Evolutionary conservation across 2,329 filamentous ascomycete species (phyloP).

Genomic region (Colletotrichum sp.): DNA sequence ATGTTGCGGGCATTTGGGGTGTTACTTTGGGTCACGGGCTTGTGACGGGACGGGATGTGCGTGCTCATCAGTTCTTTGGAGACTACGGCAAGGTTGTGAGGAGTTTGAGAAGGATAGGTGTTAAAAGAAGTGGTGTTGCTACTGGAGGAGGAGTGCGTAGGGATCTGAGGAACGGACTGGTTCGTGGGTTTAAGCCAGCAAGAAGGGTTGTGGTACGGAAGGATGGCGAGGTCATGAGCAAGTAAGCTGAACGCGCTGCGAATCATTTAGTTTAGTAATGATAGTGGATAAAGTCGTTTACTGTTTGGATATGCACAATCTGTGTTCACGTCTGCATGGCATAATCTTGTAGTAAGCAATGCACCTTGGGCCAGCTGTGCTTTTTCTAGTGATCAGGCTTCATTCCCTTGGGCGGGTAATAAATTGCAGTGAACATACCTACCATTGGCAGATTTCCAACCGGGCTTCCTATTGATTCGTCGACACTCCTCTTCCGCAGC

Average conservation of each 20-base stretch:
- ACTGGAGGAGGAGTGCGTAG: slow-evolving; percentile 48
- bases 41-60: slow-evolving; percentile 38
- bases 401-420: too few species aligned
- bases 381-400: too few species aligned
- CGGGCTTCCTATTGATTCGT: too few species aligned
- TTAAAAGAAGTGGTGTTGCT: slow-evolving; percentile 43
- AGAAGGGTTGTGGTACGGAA: not conserved
- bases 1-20: slow-evolving; percentile 52
- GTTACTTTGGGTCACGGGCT: slow-evolving; percentile 66
- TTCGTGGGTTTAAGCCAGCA: slow-evolving; percentile 36
- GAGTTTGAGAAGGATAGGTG: slow-evolving; percentile 37
- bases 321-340: too few species aligned
- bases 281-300: too few species aligned
- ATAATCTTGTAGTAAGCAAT: too few species aligned
- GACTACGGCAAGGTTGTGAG: slow-evolving; percentile 49
- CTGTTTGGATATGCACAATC: too few species aligned
- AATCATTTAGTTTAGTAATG: too few species aligned
- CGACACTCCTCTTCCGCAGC: too few species aligned
- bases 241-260: not conserved
- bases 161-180: slow-evolving; percentile 41
- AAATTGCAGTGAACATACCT: too few species aligned
- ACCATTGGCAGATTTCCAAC: too few species aligned
- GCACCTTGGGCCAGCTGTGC: too few species aligned
- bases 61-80: slow-evolving; percentile 62
- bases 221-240: fast-evolving